Evolutionary conservation across 2,329 filamentous ascomycete species (phyloP), one percentile per base, ranked within the genome.

Genomic region (Hawksworthiomyces lignivorus): DNA sequence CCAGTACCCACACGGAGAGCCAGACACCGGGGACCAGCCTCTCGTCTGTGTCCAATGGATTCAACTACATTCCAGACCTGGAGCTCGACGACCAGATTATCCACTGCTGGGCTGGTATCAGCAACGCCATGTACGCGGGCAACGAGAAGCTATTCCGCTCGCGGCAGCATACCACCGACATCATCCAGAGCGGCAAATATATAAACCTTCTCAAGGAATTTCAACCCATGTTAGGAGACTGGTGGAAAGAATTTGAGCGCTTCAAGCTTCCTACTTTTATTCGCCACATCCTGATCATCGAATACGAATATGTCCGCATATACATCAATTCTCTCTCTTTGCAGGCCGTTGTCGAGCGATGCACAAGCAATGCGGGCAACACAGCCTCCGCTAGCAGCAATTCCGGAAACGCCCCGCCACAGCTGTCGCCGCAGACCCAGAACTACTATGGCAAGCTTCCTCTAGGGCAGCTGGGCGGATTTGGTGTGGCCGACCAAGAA

Each of bases 311-410:
- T 58, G 87, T 90, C 20, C 79, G 90, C 54, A 84, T 96, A 38
- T 97, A 97, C 57, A 77, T 96, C 65, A 96, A 97, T 60, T 95
- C 89, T 1, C 71, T 98, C 2, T 89, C 89, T 3, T 69, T 98
- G 2, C 92, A 98, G 63, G 92, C 92, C 18, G 88, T 97, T 4
- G 87, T 97, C 6, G 90, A 96, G 62, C 79, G 89, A 46, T 95
- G 87, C 63, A 90, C 87, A 7, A 88, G 75, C 10, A 68, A 69
- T 44, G 63, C 63, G 12, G 54, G 62, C 58, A 34, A 30, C n/a
- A 45, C 17, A 7, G 29, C 22, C 7, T 21, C 15, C 6, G 35
- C 12, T 15, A 29, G 60, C 27, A 61, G 58, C 31, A 52, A 22
- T 14, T n/a, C 44, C 45, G 40, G 47, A 30, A 26, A 46, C 36